These are phyloP conservation scores for Byssochlamys sp. DNA, from an alignment of 2,329 filamentous ascomycete genomes.

Conservation along the genomic window DNA sequence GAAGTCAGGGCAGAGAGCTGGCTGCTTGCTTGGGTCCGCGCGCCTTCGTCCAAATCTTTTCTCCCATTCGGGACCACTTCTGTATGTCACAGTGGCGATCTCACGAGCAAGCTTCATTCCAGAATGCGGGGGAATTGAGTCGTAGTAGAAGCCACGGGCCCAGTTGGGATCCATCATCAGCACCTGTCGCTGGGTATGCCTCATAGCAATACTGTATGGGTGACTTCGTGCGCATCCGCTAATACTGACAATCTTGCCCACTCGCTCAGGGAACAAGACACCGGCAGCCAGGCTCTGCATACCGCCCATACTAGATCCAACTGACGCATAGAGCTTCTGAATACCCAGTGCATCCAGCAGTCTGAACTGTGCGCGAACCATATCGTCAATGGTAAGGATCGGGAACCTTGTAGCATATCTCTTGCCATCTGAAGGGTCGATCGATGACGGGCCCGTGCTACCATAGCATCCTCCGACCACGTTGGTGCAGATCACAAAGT, in stretches of 20 bases:
- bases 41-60: constrained; percentile 79
- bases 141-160: constrained; percentile 91
- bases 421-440: constrained; percentile 79
- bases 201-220: constrained; percentile 97
- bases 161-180: constrained; percentile 99
- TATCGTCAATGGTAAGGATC: constrained; percentile 90
- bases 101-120: constrained; percentile 97
- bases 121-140: constrained; percentile 74
- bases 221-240: constrained; percentile 90
- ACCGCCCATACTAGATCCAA: constrained; percentile 94
- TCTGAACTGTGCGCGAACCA: constrained; percentile 91
- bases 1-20: constrained; percentile 92
- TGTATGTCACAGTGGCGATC: constrained; percentile 95
- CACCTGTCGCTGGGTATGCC: constrained; percentile 92
- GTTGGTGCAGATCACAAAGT: constrained; percentile 92
- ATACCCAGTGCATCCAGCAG: constrained; percentile 73
- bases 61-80: constrained; percentile 95
- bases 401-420: constrained; percentile 90
- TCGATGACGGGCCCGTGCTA: constrained; percentile 78
- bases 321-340: constrained; percentile 72
- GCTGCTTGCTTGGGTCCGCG: constrained; percentile 75
- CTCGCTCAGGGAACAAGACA: constrained; percentile 69
- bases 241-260: constrained; percentile 75
- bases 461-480: constrained; percentile 93
- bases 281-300: constrained; percentile 93